Evolutionary conservation across 495 filamentous ascomycete species (phyloP).

Genomic region (Letharia lupina): DNA sequence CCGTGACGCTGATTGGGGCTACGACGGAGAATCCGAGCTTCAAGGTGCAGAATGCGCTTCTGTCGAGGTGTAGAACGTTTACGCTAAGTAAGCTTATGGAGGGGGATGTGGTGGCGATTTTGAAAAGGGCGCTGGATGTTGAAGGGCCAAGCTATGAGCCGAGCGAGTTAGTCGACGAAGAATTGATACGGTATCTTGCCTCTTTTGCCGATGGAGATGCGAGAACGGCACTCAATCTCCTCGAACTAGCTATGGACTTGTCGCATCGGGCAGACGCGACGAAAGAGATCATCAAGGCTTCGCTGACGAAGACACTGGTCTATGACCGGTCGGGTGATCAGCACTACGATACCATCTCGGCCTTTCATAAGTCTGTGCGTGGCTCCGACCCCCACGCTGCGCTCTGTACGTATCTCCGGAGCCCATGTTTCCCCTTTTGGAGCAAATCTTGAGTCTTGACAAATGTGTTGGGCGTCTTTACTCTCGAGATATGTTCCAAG

Average conservation of each 20-base stretch:
- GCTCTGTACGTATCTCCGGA: constrained; percentile 38
- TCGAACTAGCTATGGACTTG: constrained; percentile 72
- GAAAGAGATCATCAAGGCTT: constrained; percentile 61
- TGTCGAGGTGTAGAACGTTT: constrained; percentile 86
- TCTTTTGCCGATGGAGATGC: constrained; percentile 87
- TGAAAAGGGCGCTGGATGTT: constrained; percentile 59
- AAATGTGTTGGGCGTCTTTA: too few species aligned
- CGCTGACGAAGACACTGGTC: constrained; percentile 81
- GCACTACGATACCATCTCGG: constrained; percentile 91
- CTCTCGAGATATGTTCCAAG: too few species aligned
- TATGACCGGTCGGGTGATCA: constrained; percentile 94
- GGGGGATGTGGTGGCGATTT: constrained; percentile 61
- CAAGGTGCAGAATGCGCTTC: constrained; percentile 79
- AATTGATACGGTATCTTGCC: constrained; percentile 71
- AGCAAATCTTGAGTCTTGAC: too few species aligned
- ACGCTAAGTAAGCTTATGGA: constrained; percentile 67
- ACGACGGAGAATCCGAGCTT: constrained; percentile 97
- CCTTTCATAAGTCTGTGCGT: constrained; percentile 91
- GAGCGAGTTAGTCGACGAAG: constrained; percentile 60
- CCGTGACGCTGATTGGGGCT: constrained; percentile 85
- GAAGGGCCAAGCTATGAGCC: constrained; percentile 50
- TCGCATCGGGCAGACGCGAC: constrained; percentile 45
- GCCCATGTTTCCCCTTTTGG: too few species aligned
- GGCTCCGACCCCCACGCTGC: constrained; percentile 79
- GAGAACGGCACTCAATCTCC: constrained; percentile 80